Base-by-base conservation (phyloP, 2,329 filamentous ascomycete genomes). In the Stagonosporopsis chrysanthemi region DNA sequence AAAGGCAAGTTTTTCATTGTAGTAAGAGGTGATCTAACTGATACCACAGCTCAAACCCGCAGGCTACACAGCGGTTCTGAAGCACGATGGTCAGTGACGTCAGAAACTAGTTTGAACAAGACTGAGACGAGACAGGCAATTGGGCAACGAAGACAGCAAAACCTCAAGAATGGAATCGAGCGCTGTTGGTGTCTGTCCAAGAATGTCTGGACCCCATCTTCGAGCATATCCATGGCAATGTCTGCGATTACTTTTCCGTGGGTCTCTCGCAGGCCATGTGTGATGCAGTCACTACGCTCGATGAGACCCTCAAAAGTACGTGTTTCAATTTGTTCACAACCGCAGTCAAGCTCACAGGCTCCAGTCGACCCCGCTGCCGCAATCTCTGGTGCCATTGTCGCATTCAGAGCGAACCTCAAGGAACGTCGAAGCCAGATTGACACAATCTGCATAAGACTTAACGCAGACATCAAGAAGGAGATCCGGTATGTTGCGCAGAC, bases 341-440 rank as follows among this genome's bases (percentile, higher is more conserved):
- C 14, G 6, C 28, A 31, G 3, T 9, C 35, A 19, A 26, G n/a
- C 15, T 29, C 35, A 6, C 42, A 11, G 4, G 4, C 2, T 5
- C 12, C 29, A 60, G 57, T 35, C 12, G 52, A 60, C 28, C 57
- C 52, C 14, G 41, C 52, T 15, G 52, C 57, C 5, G 41, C 51
- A 23, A 40, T 54, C 14, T 54, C 56, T 8, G 51, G 45, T 8
- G 42, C 46, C 6, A 41, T 59, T n/a, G 9, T 36, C 8, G 51
- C 52, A 14, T 56, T 52, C 43, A 15, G 29, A 22, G 33, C 38
- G 2, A 56, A 56, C 26, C 46, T 60, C 14, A 52, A 52, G 29
- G 36, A 60, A 17, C 47, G 52, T 2, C 41, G 38, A 1, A 45
- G 7, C 5, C 46, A 60, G 15, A 52, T 60, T 31, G 40, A 61